Percentiles rank a stretch among this genome's conserved stretches.
Evolutionary conservation across 805 yeast genomes (phyloP).

Genomic region (Nakazawaea siamensis): DNA sequence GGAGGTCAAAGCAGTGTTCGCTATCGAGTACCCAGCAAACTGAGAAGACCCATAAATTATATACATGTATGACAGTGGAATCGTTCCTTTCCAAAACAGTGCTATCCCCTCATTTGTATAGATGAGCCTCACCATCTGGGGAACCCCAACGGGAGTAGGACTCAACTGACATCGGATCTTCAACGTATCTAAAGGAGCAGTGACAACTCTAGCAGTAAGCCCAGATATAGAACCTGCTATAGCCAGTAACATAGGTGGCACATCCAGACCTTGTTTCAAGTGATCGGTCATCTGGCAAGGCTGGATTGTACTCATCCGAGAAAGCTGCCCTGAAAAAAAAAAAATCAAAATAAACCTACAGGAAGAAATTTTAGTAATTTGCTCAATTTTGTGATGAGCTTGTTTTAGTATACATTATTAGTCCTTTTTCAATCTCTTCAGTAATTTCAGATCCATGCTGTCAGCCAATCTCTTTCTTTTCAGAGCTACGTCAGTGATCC

Average conservation of each 20-base stretch:
- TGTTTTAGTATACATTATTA: too few species aligned
- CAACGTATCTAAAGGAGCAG: conserved; percentile 73
- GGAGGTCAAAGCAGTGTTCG: conserved; percentile 35
- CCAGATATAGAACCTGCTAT: conserved; percentile 73
- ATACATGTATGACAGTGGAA: conserved; percentile 86
- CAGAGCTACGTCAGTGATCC: background rate
- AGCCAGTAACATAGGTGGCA: conserved; percentile 5
- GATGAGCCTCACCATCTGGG: conserved; percentile 27
- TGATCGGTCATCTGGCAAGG: conserved; percentile 3
- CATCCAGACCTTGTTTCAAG: conserved; percentile 6
- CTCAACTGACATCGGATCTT: conserved; percentile 66
- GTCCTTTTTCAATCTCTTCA: too few species aligned
- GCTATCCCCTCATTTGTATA: conserved; percentile 51
- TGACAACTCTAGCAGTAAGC: conserved; percentile 36
- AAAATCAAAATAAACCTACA: too few species aligned
- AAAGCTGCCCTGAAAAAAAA: background rate
- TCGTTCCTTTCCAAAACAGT: conserved; percentile 94
- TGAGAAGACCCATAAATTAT: conserved; percentile 80
- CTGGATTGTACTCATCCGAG: background rate
- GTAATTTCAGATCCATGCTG: too few species aligned
- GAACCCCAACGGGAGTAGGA: conserved; percentile 26
- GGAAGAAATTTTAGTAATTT: too few species aligned
- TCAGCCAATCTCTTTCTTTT: conserved; percentile 1
- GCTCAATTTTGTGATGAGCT: too few species aligned
- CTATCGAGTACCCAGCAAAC: conserved; percentile 60